Conservation (phyloP, 352 stramenopile species). For the Phytopythium sindhum region DNA sequence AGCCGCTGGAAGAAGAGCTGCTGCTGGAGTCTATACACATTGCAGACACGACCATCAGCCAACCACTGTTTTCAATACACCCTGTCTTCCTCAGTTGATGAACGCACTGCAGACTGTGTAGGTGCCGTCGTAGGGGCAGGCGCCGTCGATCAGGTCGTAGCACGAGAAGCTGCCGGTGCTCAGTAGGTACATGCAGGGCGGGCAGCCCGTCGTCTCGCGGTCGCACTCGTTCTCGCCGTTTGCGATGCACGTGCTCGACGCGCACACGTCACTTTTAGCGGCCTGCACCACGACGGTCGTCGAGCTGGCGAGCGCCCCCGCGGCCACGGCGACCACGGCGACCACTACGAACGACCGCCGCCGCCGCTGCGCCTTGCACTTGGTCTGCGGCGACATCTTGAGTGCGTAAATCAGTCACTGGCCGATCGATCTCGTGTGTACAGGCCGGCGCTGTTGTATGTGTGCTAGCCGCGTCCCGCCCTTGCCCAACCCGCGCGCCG, state of each 20-base stretch:
- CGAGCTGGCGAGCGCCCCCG: background rate
- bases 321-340: background rate
- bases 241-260: constrained; percentile 43
- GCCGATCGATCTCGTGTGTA: background rate
- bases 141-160: constrained; percentile 42
- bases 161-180: constrained; percentile 59
- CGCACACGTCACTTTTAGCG: constrained; percentile 27
- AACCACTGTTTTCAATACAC: background rate
- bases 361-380: background rate
- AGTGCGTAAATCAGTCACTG: background rate
- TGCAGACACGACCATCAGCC: background rate
- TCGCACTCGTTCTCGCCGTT: constrained; percentile 56
- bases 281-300: background rate
- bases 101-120: constrained; percentile 5
- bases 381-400: background rate
- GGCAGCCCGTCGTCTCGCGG: constrained; percentile 35
- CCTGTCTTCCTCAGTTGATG: background rate
- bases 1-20: constrained; percentile 1
- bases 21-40: background rate
- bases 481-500: no score
- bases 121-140: constrained; percentile 27
- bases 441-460: background rate
- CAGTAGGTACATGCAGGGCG: constrained; percentile 66
- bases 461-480: no score
- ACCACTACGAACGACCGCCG: background rate